Evolutionary conservation across 169 alveolate genomes (phyloP), one percentile per base, ranked within the genome.

Genomic region (Theileria annulata): DNA sequence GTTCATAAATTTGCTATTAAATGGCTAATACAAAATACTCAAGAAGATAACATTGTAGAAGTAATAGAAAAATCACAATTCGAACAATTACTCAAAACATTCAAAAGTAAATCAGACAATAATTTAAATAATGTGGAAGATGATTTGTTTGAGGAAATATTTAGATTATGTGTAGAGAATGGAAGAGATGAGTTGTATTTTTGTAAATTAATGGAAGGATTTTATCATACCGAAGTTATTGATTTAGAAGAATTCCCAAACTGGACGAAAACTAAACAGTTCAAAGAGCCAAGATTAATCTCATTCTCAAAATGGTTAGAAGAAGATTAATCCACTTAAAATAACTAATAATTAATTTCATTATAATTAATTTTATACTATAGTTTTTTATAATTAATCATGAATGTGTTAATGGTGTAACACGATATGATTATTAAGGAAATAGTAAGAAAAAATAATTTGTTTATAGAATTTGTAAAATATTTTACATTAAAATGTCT

Each of bases 221-320:
- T 80, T 23, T 73, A 80, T 80, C 76, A 67, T 56, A 1, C 83
- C 15, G 83, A 80, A 48, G 69, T 67, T 56, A 31, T 80, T 71
- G 78, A 80, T 12, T 80, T 80, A 58, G 83, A 72, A 15, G 42
- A 15, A 51, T 42, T 80, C 62, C 77, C 49, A n/a, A 75, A 60
- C 19, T 80, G 83, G 83, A 67, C 74, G 0, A 30, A 25, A 31
- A 48, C 17, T 25, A 73, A 72, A 35, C 31, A 47, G 25, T 23
- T 80, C 19, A 48, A 64, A 30, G 88, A 75, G 25, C 48, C 60
- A 28, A 10, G 88, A 19, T 47, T 80, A 19, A 54, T 71, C 69
- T 33, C 83, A 3, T 80, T 80, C 51, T 75, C 83, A 66, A 12
- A 72, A 1, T 80, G 88, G 88, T 6, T 80, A 31, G 84, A 72